Conservation (phyloP, 2,329 filamentous ascomycete species). For the Aspergillus nomiae region DNA sequence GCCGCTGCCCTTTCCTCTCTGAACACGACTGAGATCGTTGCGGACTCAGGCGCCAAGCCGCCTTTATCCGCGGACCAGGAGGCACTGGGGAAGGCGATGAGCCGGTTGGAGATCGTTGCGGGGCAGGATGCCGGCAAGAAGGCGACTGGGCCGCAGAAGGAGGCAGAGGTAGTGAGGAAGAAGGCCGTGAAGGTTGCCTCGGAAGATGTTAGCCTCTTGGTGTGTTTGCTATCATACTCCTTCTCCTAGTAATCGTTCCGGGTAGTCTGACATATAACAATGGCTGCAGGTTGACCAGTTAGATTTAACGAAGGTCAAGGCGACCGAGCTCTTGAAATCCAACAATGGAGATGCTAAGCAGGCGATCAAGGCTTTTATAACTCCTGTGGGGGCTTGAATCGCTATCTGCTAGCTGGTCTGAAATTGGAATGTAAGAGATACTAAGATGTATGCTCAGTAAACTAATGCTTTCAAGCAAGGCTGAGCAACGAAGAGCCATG, state of each 20-base stretch:
- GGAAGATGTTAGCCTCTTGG: slow-evolving; percentile 50
- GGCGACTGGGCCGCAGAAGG: slow-evolving; percentile 28
- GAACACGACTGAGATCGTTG: slow-evolving; percentile 43
- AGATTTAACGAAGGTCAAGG: slow-evolving; percentile 49
- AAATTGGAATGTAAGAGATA: not conserved
- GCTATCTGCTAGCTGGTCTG: not conserved
- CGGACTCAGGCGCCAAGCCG: slow-evolving; percentile 32
- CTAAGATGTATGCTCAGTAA: not conserved
- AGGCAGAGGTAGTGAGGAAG: slow-evolving; percentile 36
- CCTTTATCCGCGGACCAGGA: slow-evolving; percentile 47
- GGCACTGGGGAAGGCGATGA: slow-evolving; percentile 53
- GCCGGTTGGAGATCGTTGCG: slow-evolving; percentile 47
- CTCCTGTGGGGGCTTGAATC: slow-evolving; percentile 24
- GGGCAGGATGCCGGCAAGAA: slow-evolving; percentile 27
- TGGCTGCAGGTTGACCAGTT: slow-evolving; percentile 44
- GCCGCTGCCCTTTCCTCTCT: slow-evolving; percentile 52
- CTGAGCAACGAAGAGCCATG: not conserved
- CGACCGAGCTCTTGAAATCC: slow-evolving; percentile 49
- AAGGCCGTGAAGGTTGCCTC: slow-evolving; percentile 48
- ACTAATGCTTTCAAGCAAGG: not conserved
- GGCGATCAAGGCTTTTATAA: slow-evolving; percentile 47
- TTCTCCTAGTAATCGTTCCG: not conserved
- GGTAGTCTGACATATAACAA: not conserved
- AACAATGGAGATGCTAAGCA: slow-evolving; percentile 47
- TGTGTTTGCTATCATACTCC: slow-evolving; percentile 27